Conservation (phyloP, 2,329 filamentous ascomycete genomes). For the Myotisia sp. region DNA sequence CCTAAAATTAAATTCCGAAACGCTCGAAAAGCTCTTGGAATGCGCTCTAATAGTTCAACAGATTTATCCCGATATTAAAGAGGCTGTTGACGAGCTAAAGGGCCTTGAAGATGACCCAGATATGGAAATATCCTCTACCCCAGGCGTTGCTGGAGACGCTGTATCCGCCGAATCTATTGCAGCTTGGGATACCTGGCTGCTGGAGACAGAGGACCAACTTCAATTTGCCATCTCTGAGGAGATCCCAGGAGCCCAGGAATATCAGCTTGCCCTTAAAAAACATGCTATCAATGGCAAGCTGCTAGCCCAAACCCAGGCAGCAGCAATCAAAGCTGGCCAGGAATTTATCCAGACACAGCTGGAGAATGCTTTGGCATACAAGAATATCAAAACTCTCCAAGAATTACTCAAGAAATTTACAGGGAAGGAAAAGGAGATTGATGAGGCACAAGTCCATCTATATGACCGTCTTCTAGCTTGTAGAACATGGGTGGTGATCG, state of each 20-base stretch:
- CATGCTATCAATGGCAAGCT: constrained; percentile 5
- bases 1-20: no score
- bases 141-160: not conserved
- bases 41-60: not conserved
- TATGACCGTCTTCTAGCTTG: constrained; percentile 4
- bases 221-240: not conserved
- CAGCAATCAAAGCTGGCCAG: constrained; percentile 4
- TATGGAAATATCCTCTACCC: not conserved
- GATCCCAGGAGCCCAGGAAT: constrained; percentile 1
- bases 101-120: not conserved
- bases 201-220: constrained; percentile 5
- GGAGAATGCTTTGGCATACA: not conserved
- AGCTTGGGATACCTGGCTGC: constrained; percentile 3
- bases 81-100: not conserved
- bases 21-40: not conserved
- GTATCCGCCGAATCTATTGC: not conserved
- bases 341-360: constrained; percentile 4
- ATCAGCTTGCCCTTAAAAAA: constrained; percentile 3
- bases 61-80: not conserved
- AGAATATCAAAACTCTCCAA: constrained; percentile 1
- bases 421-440: not conserved
- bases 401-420: not conserved
- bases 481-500: no score
- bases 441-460: constrained; percentile 1
- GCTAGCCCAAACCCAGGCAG: constrained; percentile 3